Percentiles rank a stretch among this genome's conserved stretches.
Conservation (phyloP, 805 yeast species). For the Saccharomycopsis amapae region DNA sequence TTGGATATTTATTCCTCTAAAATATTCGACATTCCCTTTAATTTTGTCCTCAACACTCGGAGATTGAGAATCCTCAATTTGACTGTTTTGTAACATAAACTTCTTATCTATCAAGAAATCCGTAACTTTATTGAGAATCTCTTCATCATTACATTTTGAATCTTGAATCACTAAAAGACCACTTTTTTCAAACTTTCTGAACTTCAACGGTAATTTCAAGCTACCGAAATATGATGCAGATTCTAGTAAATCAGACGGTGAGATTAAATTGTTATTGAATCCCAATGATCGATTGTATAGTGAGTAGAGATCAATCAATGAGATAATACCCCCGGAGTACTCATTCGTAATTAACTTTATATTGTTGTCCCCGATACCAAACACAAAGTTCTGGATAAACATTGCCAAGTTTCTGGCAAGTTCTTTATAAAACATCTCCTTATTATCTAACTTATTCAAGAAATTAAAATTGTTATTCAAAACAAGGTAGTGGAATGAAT, state of each 20-base stretch:
- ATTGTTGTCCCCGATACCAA: constrained; percentile 26
- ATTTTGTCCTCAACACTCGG: constrained; percentile 26
- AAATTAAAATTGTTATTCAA: constrained; percentile 21
- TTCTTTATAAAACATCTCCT: constrained; percentile 18
- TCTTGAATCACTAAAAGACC: constrained; percentile 38
- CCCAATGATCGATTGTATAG: constrained; percentile 60
- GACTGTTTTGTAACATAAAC: constrained; percentile 25
- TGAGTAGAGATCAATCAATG: constrained; percentile 57
- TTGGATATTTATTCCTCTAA: constrained; percentile 27
- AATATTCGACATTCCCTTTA: constrained; percentile 17
- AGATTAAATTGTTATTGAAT: constrained; percentile 55
- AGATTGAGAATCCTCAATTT: too few species aligned
- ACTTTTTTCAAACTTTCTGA: constrained; percentile 33
- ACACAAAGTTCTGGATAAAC: constrained; percentile 17
- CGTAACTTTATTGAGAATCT: constrained; percentile 32
- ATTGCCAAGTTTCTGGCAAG: constrained; percentile 18
- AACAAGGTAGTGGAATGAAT: constrained; percentile 19
- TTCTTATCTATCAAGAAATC: constrained; percentile 29
- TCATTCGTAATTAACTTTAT: constrained; percentile 4
- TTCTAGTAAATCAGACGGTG: constrained; percentile 59
- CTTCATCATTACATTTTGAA: constrained; percentile 28
- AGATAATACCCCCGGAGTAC: constrained; percentile 50
- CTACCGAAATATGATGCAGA: constrained; percentile 52
- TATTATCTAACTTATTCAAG: constrained; percentile 18
- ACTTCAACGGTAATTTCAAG: constrained; percentile 50